Base-by-base conservation (phyloP, 208 protist species). In the Strigomonas culicis region DNA sequence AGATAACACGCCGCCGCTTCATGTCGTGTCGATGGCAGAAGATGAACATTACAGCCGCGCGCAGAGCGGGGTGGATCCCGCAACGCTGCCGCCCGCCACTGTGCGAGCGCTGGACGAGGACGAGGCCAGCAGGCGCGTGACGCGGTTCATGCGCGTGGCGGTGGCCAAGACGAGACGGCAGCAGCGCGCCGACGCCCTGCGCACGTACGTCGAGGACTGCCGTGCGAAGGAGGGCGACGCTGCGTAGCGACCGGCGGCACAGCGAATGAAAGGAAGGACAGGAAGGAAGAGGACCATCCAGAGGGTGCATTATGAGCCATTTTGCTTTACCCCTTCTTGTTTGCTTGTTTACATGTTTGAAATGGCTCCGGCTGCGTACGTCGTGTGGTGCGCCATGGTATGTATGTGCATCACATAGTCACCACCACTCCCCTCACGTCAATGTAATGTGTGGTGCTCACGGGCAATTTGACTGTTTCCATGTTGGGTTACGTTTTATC, bases 41-140 rank as follows among this genome's bases (percentile, higher is more conserved):
- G n/a, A n/a, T n/a, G n/a, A 46, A 72, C 64, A 63, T 65, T 34
- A 10, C 30, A 3, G 24, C 24, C 24, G 7, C 43, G 52, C 30
- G n/a, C n/a, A n/a, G n/a, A n/a, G n/a, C n/a, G n/a, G n/a, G n/a
- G n/a, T n/a, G n/a, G n/a, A n/a, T n/a, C n/a, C n/a, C n/a, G n/a
- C n/a, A n/a, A n/a, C n/a, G n/a, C n/a, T n/a, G n/a, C n/a, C n/a
- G n/a, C n/a, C n/a, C n/a, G n/a, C n/a, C n/a, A n/a, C n/a, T n/a
- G n/a, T n/a, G n/a, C n/a, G n/a, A 3, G 28, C 6, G 7, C 15
- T 21, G 21, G 32, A n/a, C 22, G 52, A 27, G 30, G 52, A 58
- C 24, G 52, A 22, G 15, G 52, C 52, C 6, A 19, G 22, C 52
- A 8, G 52, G 4, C n/a, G 30, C 24, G 19, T 58, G 8, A 36